A percentile compares a stretch with the other conserved stretches of the same genome.
Conservation (phyloP, 78 protist species). For the Planoprotostelium fungivorum region DNA sequence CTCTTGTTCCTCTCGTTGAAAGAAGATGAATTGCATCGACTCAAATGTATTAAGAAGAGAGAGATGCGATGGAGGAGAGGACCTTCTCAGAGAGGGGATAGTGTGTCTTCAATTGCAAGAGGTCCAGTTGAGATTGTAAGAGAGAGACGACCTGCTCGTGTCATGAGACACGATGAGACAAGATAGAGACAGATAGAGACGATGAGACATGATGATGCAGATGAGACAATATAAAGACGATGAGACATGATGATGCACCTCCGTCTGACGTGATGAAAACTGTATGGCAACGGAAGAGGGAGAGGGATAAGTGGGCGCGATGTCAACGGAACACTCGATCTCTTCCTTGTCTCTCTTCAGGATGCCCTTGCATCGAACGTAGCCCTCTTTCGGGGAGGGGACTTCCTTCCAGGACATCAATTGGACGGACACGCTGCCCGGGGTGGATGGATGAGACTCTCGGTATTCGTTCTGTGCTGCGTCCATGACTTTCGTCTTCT, state of each 20-base stretch:
- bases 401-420: neutral
- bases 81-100: neutral
- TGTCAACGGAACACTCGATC: neutral
- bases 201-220: neutral
- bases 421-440: neutral
- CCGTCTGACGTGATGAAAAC: neutral
- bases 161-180: neutral
- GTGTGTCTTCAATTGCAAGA: neutral
- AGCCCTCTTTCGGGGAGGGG: neutral
- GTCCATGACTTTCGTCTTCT: neutral
- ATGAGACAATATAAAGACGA: neutral
- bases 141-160: neutral
- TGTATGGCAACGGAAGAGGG: neutral
- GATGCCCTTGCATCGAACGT: neutral
- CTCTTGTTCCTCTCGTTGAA: too few species aligned
- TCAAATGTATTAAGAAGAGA: too few species aligned
- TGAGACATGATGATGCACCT: neutral
- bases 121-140: neutral
- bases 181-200: neutral
- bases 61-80: neutral
- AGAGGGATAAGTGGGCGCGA: neutral
- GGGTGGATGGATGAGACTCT: neutral
- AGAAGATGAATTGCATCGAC: too few species aligned
- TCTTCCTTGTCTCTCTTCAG: neutral
- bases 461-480: neutral